Evolutionary conservation across 192 early-diverging fungal species (phyloP).

Genomic region (Backusella parvicylindrica): DNA sequence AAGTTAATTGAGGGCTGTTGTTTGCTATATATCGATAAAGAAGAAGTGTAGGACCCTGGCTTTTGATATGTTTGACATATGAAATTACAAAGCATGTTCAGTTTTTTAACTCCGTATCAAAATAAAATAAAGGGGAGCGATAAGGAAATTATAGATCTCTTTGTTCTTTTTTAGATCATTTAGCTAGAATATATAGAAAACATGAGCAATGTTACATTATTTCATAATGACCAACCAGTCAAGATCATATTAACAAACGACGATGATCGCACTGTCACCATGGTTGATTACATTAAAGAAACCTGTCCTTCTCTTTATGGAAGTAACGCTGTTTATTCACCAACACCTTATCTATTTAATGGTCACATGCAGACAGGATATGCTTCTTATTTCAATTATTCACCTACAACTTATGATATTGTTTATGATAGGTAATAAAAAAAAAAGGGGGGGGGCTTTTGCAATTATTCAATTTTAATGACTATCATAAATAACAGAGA

Average conservation of each 20-base stretch:
- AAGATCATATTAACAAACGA: not conserved
- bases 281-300: slow-evolving; percentile 33
- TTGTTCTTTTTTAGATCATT: not conserved
- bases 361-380: slow-evolving; percentile 81
- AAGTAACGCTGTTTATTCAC: slow-evolving; percentile 55
- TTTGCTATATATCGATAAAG: not conserved
- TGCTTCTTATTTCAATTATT: slow-evolving; percentile 47
- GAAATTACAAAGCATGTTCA: not conserved
- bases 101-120: not conserved
- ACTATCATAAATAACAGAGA: slow-evolving; percentile 39
- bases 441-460: not conserved
- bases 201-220: slow-evolving; percentile 15
- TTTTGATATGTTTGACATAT: not conserved
- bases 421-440: slow-evolving; percentile 58
- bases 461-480: not conserved
- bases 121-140: not conserved
- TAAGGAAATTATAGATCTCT: not conserved
- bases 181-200: not conserved
- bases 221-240: slow-evolving; percentile 11
- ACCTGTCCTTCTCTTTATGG: slow-evolving; percentile 58
- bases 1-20: too few species aligned
- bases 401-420: slow-evolving; percentile 36
- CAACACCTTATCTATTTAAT: slow-evolving; percentile 68
- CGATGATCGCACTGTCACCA: not conserved
- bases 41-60: not conserved